Evolutionary conservation across 352 stramenopile genomes (phyloP), one percentile per base, ranked within the genome.

Genomic region (Peronosclerospora sorghi): DNA sequence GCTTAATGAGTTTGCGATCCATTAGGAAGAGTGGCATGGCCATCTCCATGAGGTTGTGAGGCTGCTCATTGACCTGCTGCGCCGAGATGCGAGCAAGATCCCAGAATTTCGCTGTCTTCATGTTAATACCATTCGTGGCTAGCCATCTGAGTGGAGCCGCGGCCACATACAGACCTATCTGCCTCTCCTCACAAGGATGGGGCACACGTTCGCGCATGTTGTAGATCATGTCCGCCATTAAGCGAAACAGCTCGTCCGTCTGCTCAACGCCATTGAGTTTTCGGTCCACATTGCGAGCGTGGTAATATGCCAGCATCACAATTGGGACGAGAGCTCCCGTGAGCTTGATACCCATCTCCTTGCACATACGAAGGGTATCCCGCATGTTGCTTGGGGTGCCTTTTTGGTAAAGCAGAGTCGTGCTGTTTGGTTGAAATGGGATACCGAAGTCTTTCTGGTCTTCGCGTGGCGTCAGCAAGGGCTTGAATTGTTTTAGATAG

Each of bases 121-220:
- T 52, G n/a, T 68, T 35, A 2, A 74, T 67, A 15, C 72, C 68
- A 17, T 80, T 49, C 21, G 59, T 65, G 5, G 51, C 56, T 1
- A 71, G 62, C 41, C 62, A 78, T 17, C 63, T 57, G 1, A 85
- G 53, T 13, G 62, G 65, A 1, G 53, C 50, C 3, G 61, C 56
- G 2, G 59, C 68, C 41, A 66, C 61, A 50, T 81, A 85, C 23
- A 74, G 40, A 13, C 73, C 73, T 10, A 85, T 62, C 8, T 65
- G 50, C 2, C 58, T 49, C 17, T 76, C 58, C 10, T 46, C 4
- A 0, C 44, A 49, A 12, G 45, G 44, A 2, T 51, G 29, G 0
- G 40, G 34, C 13, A 74, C 48, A 5, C 54, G 42, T 2, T 56
- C 37, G 13, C 72, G 72, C 62, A 82, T 66, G 29, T 84, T 65